Evolutionary conservation across 768 basidiomycete genomes (phyloP).

Genomic region (Rhodotorula babjevae): DNA sequence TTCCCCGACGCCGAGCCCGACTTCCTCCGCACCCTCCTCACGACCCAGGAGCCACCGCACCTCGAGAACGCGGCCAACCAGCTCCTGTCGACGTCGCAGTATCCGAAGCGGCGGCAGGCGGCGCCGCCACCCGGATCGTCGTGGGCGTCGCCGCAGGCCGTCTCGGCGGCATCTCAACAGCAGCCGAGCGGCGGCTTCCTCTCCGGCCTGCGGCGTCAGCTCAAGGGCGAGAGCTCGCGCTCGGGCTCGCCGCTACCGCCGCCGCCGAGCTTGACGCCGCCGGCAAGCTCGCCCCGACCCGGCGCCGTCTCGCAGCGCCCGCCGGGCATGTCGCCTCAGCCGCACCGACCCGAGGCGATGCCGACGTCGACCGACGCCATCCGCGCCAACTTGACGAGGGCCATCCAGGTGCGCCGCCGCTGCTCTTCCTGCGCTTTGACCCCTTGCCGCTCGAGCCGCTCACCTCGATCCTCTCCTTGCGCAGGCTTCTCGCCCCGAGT

Average conservation of each 20-base stretch:
- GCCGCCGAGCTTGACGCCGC: constrained; percentile 6
- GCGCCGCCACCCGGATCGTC: not conserved
- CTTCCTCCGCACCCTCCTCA: constrained; percentile 27
- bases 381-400: constrained; percentile 39
- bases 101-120: constrained; percentile 13
- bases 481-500: constrained; percentile 48
- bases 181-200: constrained; percentile 20
- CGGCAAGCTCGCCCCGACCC: not conserved
- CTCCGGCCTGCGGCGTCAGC: constrained; percentile 16
- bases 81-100: constrained; percentile 22
- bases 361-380: constrained; percentile 39
- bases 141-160: not conserved
- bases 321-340: constrained; percentile 1
- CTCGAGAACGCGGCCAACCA: constrained; percentile 39
- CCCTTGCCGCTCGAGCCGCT: not conserved
- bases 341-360: not conserved
- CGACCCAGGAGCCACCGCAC: constrained; percentile 30
- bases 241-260: not conserved
- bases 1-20: constrained; percentile 42
- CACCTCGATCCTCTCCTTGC: constrained; percentile 37
- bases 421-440: too few species aligned
- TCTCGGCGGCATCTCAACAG: not conserved
- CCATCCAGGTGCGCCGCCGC: constrained; percentile 38
- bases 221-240: not conserved
- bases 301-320: not conserved